phyloP scores from a whole-genome alignment of 257 asterid genomes.

The Primulina tabacum region DNA sequence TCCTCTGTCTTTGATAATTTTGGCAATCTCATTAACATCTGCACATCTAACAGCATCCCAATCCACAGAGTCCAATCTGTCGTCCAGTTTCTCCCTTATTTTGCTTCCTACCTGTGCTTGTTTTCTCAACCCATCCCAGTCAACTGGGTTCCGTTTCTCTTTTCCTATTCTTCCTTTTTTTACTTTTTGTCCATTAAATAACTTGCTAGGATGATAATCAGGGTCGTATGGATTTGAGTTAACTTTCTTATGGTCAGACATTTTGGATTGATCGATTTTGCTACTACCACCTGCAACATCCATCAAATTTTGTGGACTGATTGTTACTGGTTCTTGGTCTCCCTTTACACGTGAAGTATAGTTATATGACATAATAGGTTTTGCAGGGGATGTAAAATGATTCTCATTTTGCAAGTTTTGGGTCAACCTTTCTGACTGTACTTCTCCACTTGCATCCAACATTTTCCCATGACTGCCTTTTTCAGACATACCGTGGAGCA shows the following conservation, averaged over 20 bases:
- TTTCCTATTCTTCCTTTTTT: slow-evolving; percentile 26
- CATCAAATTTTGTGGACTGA: slow-evolving; percentile 11
- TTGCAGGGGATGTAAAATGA: slow-evolving; percentile 21
- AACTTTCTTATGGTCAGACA: slow-evolving; percentile 22
- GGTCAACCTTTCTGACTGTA: slow-evolving; percentile 31
- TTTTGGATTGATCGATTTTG: slow-evolving; percentile 19
- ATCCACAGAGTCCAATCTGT: slow-evolving; percentile 22
- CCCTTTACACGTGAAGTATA: neutral
- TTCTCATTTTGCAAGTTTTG: slow-evolving; percentile 32
- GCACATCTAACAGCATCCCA: slow-evolving; percentile 31
- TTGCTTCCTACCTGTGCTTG: slow-evolving; percentile 33
- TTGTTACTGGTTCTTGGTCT: neutral
- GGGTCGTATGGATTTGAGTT: slow-evolving; percentile 21
- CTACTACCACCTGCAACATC: slow-evolving; percentile 25
- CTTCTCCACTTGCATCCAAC: slow-evolving; percentile 21
- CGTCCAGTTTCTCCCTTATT: slow-evolving; percentile 10
- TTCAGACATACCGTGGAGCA: slow-evolving; percentile 35
- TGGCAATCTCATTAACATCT: slow-evolving; percentile 13
- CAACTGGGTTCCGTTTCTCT: slow-evolving; percentile 15
- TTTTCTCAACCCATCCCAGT: slow-evolving; percentile 28
- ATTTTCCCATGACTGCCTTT: slow-evolving; percentile 29
- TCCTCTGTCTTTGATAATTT: slow-evolving; percentile 27
- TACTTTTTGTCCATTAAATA: slow-evolving; percentile 22
- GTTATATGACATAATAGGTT: slow-evolving; percentile 16
- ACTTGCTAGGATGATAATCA: slow-evolving; percentile 8